These are phyloP conservation scores for Hymenoscyphus linearis DNA, from an alignment of 2,329 filamentous ascomycete genomes.

Conservation along the genomic window DNA sequence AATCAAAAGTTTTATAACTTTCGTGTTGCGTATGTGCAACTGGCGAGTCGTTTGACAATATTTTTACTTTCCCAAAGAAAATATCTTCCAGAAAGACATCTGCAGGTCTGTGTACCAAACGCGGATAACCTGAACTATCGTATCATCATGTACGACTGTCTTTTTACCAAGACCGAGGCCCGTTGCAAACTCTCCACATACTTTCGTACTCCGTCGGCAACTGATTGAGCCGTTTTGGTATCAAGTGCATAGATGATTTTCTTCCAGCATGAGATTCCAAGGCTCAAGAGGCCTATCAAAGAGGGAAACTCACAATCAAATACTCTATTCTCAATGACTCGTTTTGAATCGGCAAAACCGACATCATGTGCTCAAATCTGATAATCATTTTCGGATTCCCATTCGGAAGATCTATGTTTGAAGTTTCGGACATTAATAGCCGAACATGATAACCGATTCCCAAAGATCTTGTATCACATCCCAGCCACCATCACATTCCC, in stretches of 20 bases:
- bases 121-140: background rate
- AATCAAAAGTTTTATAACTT: background rate
- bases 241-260: background rate
- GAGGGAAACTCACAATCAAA: background rate
- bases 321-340: background rate
- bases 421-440: background rate
- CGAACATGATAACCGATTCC: background rate
- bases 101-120: background rate
- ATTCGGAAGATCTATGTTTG: background rate
- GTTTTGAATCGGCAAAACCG: background rate
- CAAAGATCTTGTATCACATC: background rate
- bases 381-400: background rate
- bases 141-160: no score
- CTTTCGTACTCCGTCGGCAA: background rate
- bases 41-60: background rate
- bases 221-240: background rate
- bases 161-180: background rate
- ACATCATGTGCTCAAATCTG: background rate
- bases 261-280: background rate
- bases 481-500: background rate
- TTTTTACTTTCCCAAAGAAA: background rate
- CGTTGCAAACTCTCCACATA: background rate
- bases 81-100: background rate
- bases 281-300: background rate
- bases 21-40: background rate